These are phyloP conservation scores for Sicyos baderoa DNA, from an alignment of 306 rosid species.

Conservation along the genomic window DNA sequence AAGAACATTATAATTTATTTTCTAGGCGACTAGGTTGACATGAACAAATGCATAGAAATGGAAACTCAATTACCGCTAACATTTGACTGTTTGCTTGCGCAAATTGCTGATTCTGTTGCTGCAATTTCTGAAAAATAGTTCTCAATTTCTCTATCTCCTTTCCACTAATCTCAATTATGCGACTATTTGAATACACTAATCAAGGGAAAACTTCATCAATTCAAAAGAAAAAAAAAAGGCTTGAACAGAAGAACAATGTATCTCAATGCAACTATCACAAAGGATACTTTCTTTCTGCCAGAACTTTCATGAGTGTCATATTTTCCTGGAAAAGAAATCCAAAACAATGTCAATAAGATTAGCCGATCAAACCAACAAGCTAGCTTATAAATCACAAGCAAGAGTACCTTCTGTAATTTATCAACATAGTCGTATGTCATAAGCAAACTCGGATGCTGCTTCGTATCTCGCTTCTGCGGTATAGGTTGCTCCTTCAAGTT, in stretches of 20 bases:
- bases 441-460: conserved; percentile 27
- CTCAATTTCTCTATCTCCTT: conserved; percentile 49
- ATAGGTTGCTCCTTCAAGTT: conserved; percentile 38
- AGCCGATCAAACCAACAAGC: conserved; percentile 8
- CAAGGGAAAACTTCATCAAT: conserved; percentile 24
- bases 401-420: conserved; percentile 48
- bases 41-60: not conserved
- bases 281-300: conserved; percentile 68
- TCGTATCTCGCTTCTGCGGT: conserved; percentile 26
- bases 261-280: conserved; percentile 16
- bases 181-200: conserved; percentile 35
- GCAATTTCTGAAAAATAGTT: conserved; percentile 44
- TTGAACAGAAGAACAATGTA: conserved; percentile 12
- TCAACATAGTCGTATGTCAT: conserved; percentile 29
- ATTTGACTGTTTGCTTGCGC: conserved; percentile 61
- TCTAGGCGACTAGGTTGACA: not conserved
- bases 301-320: conserved; percentile 38
- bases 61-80: conserved; percentile 40
- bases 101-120: conserved; percentile 61
- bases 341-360: conserved; percentile 2
- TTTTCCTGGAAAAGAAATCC: conserved; percentile 51
- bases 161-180: conserved; percentile 41
- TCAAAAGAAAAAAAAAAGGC: conserved; percentile 7
- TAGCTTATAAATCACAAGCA: not conserved
- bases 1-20: not conserved